phyloP scores from a whole-genome alignment of 1,139 yeast genomes.

The Groenewaldozyma sp. region DNA sequence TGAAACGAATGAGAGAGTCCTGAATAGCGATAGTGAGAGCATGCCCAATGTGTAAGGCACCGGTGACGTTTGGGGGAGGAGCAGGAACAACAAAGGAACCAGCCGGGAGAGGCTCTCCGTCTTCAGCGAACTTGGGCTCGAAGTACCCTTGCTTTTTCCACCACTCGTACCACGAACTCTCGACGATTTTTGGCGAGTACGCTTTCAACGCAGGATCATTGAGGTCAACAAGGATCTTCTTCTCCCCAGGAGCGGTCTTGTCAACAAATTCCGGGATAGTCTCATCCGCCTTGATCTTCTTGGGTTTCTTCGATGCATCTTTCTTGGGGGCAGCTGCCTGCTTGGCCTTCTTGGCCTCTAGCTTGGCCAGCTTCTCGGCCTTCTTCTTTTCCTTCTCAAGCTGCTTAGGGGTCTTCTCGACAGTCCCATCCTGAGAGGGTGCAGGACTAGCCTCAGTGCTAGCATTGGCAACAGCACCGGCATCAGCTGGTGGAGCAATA shows the following conservation, averaged over 20 bases:
- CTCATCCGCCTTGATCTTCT: conserved; percentile 68
- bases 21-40: conserved; percentile 93
- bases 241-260: conserved; percentile 77
- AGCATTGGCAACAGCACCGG: not conserved
- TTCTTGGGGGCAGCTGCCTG: conserved; percentile 47
- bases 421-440: not conserved
- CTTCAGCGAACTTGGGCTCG: conserved; percentile 71
- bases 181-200: conserved; percentile 85
- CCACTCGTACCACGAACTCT: conserved; percentile 97
- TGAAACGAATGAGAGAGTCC: conserved; percentile 84
- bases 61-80: conserved; percentile 98
- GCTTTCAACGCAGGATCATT: conserved; percentile 94
- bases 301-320: conserved; percentile 21
- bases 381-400: conserved; percentile 89
- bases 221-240: conserved; percentile 71
- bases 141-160: conserved; percentile 87
- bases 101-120: conserved; percentile 69
- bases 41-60: conserved; percentile 98
- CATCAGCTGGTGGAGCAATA: not conserved
- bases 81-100: conserved; percentile 90
- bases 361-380: conserved; percentile 94
- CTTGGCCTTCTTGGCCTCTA: conserved; percentile 86
- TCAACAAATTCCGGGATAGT: conserved; percentile 78
- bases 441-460: too few species aligned
- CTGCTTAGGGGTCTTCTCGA: conserved; percentile 33